phyloP scores from a whole-genome alignment of 108 stramenopile species.

The Cyclotella choctawhatcheeana region DNA sequence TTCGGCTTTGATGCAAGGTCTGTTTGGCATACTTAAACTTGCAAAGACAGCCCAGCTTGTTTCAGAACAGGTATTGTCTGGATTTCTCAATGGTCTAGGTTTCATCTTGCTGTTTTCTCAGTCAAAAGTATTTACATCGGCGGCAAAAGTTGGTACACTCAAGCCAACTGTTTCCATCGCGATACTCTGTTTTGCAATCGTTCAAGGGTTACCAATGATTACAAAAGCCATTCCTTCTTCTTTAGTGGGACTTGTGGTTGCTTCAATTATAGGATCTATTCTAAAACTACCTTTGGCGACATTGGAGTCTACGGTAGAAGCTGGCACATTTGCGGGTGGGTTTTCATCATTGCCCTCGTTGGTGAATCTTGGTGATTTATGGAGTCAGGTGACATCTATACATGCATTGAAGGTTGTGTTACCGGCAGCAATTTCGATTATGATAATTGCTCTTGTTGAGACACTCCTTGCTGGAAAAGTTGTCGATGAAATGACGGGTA shows the following conservation, averaged over 20 bases:
- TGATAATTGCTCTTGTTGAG: conserved; percentile 50
- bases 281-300: conserved; percentile 40
- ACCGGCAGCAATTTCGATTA: conserved; percentile 45
- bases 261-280: conserved; percentile 23
- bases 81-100: conserved; percentile 53
- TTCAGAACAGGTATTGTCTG: conserved; percentile 47
- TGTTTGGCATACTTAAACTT: conserved; percentile 32
- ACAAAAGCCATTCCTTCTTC: conserved; percentile 41
- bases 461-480: conserved; percentile 47
- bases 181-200: conserved; percentile 37
- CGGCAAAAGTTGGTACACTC: conserved; percentile 19
- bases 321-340: conserved; percentile 46
- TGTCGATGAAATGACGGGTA: conserved; percentile 40
- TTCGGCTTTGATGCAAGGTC: conserved; percentile 34
- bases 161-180: conserved; percentile 26
- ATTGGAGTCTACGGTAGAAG: conserved; percentile 21
- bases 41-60: conserved; percentile 49
- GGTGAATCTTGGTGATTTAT: conserved; percentile 16
- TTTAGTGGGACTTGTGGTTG: conserved; percentile 48
- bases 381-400: conserved; percentile 12
- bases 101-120: conserved; percentile 42
- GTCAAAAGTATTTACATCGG: conserved; percentile 28
- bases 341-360: conserved; percentile 30
- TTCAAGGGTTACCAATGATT: conserved; percentile 29
- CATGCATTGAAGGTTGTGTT: conserved; percentile 26